A percentile compares a stretch with the other conserved stretches of the same genome.
Evolutionary conservation across 2,329 filamentous ascomycete species (phyloP).

Genomic region (Alternaria gaisen): DNA sequence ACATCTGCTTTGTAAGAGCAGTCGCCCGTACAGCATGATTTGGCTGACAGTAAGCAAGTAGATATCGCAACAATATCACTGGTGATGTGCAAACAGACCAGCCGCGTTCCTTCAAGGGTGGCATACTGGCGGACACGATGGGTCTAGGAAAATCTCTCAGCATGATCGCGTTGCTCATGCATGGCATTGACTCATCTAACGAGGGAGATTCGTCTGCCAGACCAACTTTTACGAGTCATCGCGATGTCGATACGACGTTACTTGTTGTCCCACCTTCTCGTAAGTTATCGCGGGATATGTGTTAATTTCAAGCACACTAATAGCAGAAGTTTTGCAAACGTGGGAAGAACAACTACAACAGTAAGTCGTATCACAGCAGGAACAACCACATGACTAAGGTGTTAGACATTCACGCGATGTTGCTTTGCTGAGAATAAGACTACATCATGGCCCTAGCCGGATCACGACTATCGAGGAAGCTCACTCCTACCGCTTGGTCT

Average conservation of each 20-base stretch:
- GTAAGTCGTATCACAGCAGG: neutral
- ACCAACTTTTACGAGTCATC: neutral
- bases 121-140: conserved; percentile 26
- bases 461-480: neutral
- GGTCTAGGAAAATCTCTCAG: conserved; percentile 27
- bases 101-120: conserved; percentile 2
- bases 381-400: neutral
- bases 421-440: neutral
- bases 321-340: neutral
- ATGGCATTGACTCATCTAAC: neutral
- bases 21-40: rapidly evolving
- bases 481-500: neutral
- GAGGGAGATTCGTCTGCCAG: rapidly evolving
- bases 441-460: neutral
- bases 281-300: neutral
- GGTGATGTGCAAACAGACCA: neutral
- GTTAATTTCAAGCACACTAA: neutral
- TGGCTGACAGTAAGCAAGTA: neutral
- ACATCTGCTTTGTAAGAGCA: neutral
- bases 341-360: neutral
- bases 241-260: neutral
- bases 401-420: neutral
- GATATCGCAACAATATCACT: neutral
- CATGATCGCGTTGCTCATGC: conserved; percentile 22
- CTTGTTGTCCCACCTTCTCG: neutral